Evolutionary conservation across 331 rosid species (phyloP).

Genomic region (Stylosanthes scabra): DNA sequence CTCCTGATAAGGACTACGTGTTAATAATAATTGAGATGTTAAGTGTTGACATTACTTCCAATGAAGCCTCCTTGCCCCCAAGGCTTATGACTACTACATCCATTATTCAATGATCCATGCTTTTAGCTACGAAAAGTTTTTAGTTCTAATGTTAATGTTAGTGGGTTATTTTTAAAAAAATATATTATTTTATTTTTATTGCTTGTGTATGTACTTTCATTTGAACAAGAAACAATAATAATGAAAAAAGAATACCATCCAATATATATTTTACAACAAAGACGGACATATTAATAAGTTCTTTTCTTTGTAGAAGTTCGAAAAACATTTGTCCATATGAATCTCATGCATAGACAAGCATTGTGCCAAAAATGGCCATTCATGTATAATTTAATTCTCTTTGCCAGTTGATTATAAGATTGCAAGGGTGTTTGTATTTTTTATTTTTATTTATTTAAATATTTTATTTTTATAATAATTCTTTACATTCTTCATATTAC

Average conservation of each 20-base stretch:
- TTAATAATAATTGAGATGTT: not conserved
- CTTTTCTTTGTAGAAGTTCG: not conserved
- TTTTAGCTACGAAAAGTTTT: not conserved
- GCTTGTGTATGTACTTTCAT: not conserved
- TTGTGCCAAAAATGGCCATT: not conserved
- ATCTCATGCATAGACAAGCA: not conserved
- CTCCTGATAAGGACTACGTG: constrained; percentile 17
- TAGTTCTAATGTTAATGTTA: not conserved
- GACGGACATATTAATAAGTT: not conserved
- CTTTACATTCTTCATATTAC: too few species aligned
- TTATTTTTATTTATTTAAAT: too few species aligned
- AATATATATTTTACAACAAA: not conserved
- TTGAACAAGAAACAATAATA: not conserved
- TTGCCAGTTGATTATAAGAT: not conserved
- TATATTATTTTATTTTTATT: not conserved
- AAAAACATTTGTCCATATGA: not conserved
- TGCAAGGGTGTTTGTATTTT: too few species aligned
- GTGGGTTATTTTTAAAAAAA: too few species aligned
- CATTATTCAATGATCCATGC: not conserved
- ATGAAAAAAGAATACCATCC: not conserved
- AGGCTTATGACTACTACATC: not conserved
- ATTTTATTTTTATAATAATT: too few species aligned
- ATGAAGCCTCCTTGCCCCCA: not conserved
- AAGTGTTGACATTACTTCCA: constrained; percentile 15
- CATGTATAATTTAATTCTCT: constrained; percentile 4